A percentile compares a stretch with the other conserved stretches of the same genome.
Evolutionary conservation across 169 alveolate genomes (phyloP).

Genomic region (Plasmodium vinckei): DNA sequence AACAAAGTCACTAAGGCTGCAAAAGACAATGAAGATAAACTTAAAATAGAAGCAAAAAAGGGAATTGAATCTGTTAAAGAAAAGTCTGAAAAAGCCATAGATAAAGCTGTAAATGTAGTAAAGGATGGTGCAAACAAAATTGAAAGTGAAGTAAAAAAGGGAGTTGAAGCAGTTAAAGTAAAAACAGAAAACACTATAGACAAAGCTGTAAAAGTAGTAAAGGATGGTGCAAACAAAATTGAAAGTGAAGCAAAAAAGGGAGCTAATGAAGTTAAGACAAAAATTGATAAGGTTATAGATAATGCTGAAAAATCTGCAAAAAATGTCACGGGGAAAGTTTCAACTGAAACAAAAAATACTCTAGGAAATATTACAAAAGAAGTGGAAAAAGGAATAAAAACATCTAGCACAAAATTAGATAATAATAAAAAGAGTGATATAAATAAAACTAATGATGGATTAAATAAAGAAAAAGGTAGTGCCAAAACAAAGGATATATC

Average conservation of each 20-base stretch:
- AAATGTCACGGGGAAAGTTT: not conserved
- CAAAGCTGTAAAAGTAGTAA: not conserved
- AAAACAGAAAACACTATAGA: not conserved
- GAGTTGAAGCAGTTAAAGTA: not conserved
- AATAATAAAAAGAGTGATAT: slow-evolving; percentile 6
- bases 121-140: not conserved
- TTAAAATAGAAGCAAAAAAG: not conserved
- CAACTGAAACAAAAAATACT: slow-evolving; percentile 2
- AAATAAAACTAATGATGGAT: slow-evolving; percentile 5
- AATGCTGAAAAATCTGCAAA: slow-evolving; percentile 12
- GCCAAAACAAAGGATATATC: not conserved
- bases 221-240: not conserved
- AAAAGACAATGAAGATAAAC: not conserved
- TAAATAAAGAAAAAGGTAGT: slow-evolving; percentile 1
- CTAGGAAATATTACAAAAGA: slow-evolving; percentile 7
- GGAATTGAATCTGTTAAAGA: slow-evolving; percentile 3
- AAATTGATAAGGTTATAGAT: slow-evolving; percentile 13
- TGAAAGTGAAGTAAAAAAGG: not conserved
- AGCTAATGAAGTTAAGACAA: not conserved
- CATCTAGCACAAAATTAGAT: not conserved
- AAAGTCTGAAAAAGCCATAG: not conserved
- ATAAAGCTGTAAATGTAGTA: not conserved
- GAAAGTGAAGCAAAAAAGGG: slow-evolving; percentile 19
- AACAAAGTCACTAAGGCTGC: slow-evolving; percentile 10
- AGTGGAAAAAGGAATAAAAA: not conserved